Evolutionary conservation across 257 asterid species (phyloP).

Genomic region (Solanum tacnaense): DNA sequence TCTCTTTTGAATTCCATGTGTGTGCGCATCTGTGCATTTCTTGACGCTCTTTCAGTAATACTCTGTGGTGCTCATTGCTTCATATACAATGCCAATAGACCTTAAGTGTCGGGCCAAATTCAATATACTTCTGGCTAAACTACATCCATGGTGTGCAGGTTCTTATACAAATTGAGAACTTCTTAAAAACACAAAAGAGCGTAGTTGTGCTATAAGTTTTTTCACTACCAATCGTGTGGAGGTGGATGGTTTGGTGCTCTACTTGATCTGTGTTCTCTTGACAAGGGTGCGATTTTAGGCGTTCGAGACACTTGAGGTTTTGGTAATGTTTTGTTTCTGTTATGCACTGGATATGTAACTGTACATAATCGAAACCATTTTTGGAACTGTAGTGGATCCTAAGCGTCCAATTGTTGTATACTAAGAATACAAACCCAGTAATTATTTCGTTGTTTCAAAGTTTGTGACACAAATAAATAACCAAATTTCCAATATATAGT

Average conservation of each 20-base stretch:
- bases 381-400: not conserved
- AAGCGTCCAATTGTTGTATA: not conserved
- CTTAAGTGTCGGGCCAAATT: not conserved
- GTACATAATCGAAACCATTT: not conserved
- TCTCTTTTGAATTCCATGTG: not conserved
- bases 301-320: not conserved
- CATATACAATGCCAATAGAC: not conserved
- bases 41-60: not conserved
- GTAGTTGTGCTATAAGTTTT: not conserved
- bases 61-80: not conserved
- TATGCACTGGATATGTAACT: not conserved
- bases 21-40: not conserved
- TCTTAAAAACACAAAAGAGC: constrained; percentile 25
- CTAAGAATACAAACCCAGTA: not conserved
- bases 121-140: not conserved
- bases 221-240: not conserved
- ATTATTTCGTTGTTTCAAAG: not conserved
- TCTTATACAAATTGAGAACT: constrained; percentile 43
- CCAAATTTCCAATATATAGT: not conserved
- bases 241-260: not conserved
- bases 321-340: not conserved
- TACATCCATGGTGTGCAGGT: constrained; percentile 24
- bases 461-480: not conserved
- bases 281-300: not conserved
- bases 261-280: not conserved